Base-by-base conservation (phyloP, 169 alveolate species). In the Plasmodium vinckei region DNA sequence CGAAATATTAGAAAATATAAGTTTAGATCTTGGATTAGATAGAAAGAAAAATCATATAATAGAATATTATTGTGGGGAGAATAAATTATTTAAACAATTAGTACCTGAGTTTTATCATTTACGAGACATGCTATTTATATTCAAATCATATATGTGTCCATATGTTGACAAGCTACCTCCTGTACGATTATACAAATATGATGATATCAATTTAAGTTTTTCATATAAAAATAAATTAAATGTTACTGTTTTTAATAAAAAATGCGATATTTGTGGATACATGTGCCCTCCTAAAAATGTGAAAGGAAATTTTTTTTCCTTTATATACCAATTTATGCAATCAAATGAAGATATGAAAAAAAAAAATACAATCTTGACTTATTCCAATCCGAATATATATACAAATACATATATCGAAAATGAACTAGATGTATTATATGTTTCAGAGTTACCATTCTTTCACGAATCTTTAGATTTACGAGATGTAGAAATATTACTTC, bases 351-450 rank as follows among this genome's bases (percentile, higher is more conserved):
- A 71, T 67, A 73, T 72, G 64, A 33, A 33, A 33, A 72, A 73
- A 44, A 51, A 75, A 19, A 73, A 75, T 71, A 46, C 63, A 17
- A 73, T 73, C 27, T 75, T 73, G 56, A 87, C 89, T 33, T 87
- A 87, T 49, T 75, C 92, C 9, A 67, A 59, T 19, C 91, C 91
- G 15, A 86, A 86, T 70, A 86, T 86, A 87, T 86, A 86, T 49
- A 69, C 87, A 33, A 56, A 72, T 65, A 86, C 87, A 9, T 86
- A 59, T 49, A 86, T 86, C 17, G 94, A 87, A 42, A 94, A 94
- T 46, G 97, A 95, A 72, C 88, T 93, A 19, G 97, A 95, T 64
- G 95, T 95, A 68, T 88, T 95, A 21, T 94, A 94, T 86, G 90
- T 95, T 15, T 82, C 73, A 72, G 87, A 70, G 59, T 77, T 94